Evolutionary conservation across 2,329 filamentous ascomycete species (phyloP).

Genomic region (Cryphonectria naterciae): DNA sequence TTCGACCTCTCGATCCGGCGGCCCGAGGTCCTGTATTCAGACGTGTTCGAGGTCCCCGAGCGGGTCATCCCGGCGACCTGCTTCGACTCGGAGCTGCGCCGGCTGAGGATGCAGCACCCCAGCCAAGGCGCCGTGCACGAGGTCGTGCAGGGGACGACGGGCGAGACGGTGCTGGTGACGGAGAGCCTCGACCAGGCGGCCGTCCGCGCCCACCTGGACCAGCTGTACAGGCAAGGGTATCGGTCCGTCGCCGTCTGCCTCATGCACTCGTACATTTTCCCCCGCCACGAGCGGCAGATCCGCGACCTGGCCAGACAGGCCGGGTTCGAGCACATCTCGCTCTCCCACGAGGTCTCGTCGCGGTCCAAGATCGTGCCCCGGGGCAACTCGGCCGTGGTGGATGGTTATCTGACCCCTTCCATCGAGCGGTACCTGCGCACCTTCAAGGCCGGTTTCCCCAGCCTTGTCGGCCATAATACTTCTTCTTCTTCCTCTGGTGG

Average conservation of each 20-base stretch:
- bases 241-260: slow-evolving; percentile 42
- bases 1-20: slow-evolving; percentile 68
- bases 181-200: slow-evolving; percentile 31
- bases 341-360: slow-evolving; percentile 76
- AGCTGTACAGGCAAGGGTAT: slow-evolving; percentile 39
- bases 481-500: too few species aligned
- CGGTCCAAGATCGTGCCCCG: slow-evolving; percentile 77
- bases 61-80: slow-evolving; percentile 13
- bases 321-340: slow-evolving; percentile 77
- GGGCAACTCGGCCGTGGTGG: slow-evolving; percentile 72
- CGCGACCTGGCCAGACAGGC: slow-evolving; percentile 74
- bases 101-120: slow-evolving; percentile 10
- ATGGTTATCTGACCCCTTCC: slow-evolving; percentile 74
- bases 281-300: slow-evolving; percentile 56
- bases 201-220: slow-evolving; percentile 41
- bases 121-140: neutral
- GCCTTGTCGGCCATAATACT: slow-evolving; percentile 46
- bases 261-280: slow-evolving; percentile 40
- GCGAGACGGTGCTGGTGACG: slow-evolving; percentile 36
- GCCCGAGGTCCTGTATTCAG: slow-evolving; percentile 66
- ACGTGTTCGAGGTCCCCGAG: slow-evolving; percentile 54
- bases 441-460: slow-evolving; percentile 76
- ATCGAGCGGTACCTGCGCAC: slow-evolving; percentile 72
- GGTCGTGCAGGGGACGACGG: slow-evolving; percentile 32
- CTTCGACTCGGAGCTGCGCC: slow-evolving; percentile 15